Base-by-base conservation (phyloP, 2,329 filamentous ascomycete genomes). In the Neophaeococcomyces mojaviensis region DNA sequence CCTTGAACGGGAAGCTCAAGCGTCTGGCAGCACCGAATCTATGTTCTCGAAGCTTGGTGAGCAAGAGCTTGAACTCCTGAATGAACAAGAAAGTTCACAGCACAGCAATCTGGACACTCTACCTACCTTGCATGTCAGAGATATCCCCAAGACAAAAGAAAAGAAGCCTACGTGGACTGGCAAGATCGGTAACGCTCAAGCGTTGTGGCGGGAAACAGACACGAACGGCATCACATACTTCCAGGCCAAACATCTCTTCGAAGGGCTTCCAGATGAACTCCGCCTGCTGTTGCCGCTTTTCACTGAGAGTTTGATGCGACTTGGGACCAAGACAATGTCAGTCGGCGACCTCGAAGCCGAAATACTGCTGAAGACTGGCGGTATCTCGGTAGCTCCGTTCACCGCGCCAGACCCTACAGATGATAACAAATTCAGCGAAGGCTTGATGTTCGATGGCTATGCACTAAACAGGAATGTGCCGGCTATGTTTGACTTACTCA, bases 201-300 rank as follows among this genome's bases (percentile, higher is more conserved):
- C 92, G 3, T 86, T 96, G 58, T 96, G 89, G 88, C 82, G 84
- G 41, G 87, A 94, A 64, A 88, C 89, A 6, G 86, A 88, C 2
- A 98, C 92, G 0, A 98, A 98, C 58, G 92, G 92, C 0, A 70
- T 98, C 48, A 97, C 90, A 1, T 98, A 98, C 63, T 95, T 98
- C 71, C 83, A 89, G 49, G 88, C 88, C 2, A 78, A 97, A 63
- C 88, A 94, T 61, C 75, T 78, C 0, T 73, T 97, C 45, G 76
- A 86, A 36, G 79, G 84, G 50, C 70, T 98, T 12, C 88, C 90
- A 0, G 82, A 90, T 50, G 87, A 96, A 52, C 74, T 97, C 43
- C 79, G 92, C 43, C 74, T 86, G 56, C 72, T 97, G 48, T 78
- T 97, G 39, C 92, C 92, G 1, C 70, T 98, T 0, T 97, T 97